Evolutionary conservation across 176 grass and related monocot species (phyloP).

Genomic region (Oryza nivara): DNA sequence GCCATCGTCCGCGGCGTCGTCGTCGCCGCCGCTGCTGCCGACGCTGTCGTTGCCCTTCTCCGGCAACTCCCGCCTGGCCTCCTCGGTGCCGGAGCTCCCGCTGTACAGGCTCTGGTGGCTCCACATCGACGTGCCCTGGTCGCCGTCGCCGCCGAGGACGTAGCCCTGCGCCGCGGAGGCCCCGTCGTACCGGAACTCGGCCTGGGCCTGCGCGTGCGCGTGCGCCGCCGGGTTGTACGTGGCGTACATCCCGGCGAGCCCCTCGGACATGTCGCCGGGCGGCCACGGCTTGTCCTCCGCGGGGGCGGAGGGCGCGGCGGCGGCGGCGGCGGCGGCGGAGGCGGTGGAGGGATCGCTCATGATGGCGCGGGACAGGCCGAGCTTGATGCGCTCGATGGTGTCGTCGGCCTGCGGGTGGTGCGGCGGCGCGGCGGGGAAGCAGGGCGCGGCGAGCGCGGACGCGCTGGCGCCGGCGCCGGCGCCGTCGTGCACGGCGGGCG

Average conservation of each 20-base stretch:
- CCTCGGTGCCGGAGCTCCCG: slow-evolving; percentile 54
- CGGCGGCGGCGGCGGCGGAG: not conserved
- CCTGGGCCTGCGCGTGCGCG: slow-evolving; percentile 6
- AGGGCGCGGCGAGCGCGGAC: not conserved
- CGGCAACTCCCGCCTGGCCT: slow-evolving; percentile 2
- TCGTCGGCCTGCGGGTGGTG: slow-evolving; percentile 38
- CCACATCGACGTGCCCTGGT: slow-evolving; percentile 58
- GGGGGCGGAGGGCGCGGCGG: not conserved
- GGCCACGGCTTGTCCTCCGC: slow-evolving; percentile 35
- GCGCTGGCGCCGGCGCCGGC: not conserved
- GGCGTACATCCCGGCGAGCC: slow-evolving; percentile 50
- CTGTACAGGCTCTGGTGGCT: slow-evolving; percentile 65
- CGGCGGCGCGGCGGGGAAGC: slow-evolving; percentile 28
- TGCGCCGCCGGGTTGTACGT: slow-evolving; percentile 39
- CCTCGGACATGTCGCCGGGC: slow-evolving; percentile 37
- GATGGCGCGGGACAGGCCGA: slow-evolving; percentile 76
- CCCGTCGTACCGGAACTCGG: slow-evolving; percentile 64
- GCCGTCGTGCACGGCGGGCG: not conserved
- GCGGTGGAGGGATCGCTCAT: slow-evolving; percentile 51
- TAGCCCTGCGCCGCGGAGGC: slow-evolving; percentile 41
- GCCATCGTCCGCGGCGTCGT: slow-evolving; percentile 44
- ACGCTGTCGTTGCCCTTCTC: slow-evolving; percentile 46
- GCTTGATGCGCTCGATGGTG: slow-evolving; percentile 73
- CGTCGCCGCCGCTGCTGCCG: slow-evolving; percentile 46
- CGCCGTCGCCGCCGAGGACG: slow-evolving; percentile 37